Conservation (phyloP, 2,329 filamentous ascomycete genomes). For the Pseudogymnoascus sp. region DNA sequence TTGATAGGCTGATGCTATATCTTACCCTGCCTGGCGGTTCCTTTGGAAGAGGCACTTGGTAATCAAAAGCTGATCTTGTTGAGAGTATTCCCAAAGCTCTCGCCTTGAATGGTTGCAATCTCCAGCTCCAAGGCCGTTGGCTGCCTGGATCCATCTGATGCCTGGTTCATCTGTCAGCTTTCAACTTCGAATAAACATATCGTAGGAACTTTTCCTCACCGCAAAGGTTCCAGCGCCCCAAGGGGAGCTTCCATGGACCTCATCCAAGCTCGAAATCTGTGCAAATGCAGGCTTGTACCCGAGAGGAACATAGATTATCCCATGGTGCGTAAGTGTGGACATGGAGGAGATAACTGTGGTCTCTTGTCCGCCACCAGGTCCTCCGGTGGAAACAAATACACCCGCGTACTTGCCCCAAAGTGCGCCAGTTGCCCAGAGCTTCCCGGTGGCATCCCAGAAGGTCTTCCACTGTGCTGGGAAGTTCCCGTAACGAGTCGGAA, state of each 20-base stretch:
- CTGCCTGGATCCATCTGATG: constrained; percentile 71
- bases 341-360: constrained; percentile 71
- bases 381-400: constrained; percentile 81
- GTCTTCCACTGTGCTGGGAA: constrained; percentile 92
- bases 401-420: constrained; percentile 86
- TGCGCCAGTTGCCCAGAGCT: constrained; percentile 64
- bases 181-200: background rate
- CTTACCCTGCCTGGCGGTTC: background rate
- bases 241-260: constrained; percentile 77
- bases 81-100: constrained; percentile 70
- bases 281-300: constrained; percentile 77
- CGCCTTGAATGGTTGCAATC: constrained; percentile 74
- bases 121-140: constrained; percentile 67
- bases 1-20: background rate
- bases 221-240: constrained; percentile 95
- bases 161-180: constrained; percentile 30
- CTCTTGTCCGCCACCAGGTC: constrained; percentile 85
- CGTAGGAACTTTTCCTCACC: constrained; percentile 33
- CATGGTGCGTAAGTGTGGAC: constrained; percentile 85
- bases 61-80: constrained; percentile 51
- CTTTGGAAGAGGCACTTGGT: background rate
- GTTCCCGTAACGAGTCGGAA: constrained; percentile 94
- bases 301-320: constrained; percentile 91
- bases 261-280: constrained; percentile 59
- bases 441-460: constrained; percentile 86